These are phyloP conservation scores for Herpotrichia juniperi DNA, from an alignment of 2,329 filamentous ascomycete species.

Conservation along the genomic window DNA sequence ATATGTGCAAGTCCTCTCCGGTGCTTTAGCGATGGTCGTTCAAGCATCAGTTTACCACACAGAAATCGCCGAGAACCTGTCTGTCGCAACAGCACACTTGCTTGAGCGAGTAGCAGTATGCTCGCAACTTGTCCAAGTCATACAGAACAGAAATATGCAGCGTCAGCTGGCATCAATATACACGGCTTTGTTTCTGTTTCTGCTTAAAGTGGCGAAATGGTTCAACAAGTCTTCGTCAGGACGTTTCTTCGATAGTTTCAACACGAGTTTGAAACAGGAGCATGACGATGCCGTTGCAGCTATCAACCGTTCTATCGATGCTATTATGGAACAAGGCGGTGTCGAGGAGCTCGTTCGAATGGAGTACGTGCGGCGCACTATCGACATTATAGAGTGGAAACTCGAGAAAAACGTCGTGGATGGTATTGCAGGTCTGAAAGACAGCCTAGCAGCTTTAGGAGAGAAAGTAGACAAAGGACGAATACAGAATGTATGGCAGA, in stretches of 20 bases:
- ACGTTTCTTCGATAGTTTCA: background rate
- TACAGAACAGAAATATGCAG: background rate
- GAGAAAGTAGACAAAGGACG: background rate
- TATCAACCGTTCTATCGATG: background rate
- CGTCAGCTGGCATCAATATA: background rate
- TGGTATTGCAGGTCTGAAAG: background rate
- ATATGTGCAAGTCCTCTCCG: background rate
- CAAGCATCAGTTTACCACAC: background rate
- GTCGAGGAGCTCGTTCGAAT: background rate
- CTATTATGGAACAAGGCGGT: background rate
- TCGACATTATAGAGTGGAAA: slow-evolving; percentile 1
- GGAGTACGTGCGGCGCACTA: background rate
- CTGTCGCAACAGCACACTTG: background rate
- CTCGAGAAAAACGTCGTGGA: background rate
- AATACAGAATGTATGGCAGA: slow-evolving; percentile 1
- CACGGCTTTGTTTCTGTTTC: background rate
- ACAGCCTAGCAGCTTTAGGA: background rate
- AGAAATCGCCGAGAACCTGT: background rate
- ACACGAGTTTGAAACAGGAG: background rate
- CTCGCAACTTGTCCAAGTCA: background rate
- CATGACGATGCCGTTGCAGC: background rate
- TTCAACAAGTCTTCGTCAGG: background rate
- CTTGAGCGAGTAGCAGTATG: background rate
- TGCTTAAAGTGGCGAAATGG: background rate
- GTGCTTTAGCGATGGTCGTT: background rate